Percentiles rank a stretch among this genome's conserved stretches.
Evolutionary conservation across 257 asterid genomes (phyloP).

Genomic region (Thymus mandschuricus): DNA sequence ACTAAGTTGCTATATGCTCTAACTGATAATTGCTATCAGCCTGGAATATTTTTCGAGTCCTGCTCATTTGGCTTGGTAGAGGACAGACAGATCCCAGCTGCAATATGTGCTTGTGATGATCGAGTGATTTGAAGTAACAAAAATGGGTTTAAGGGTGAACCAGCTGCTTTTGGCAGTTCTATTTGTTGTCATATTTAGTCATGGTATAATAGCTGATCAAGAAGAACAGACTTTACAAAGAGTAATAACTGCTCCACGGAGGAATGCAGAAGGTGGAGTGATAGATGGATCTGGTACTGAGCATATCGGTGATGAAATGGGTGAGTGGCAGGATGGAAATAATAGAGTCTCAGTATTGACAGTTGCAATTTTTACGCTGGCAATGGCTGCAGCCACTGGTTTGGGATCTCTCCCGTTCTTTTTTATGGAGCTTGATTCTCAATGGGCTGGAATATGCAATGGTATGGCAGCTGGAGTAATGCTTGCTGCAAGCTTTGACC

Average conservation of each 20-base stretch:
- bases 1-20: conserved; percentile 29
- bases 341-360: conserved; percentile 81
- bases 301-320: conserved; percentile 45
- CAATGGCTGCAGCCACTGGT: conserved; percentile 99
- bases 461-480: conserved; percentile 99
- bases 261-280: conserved; percentile 60
- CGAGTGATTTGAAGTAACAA: conserved; percentile 21
- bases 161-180: conserved; percentile 46
- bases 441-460: conserved; percentile 96
- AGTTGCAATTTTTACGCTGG: conserved; percentile 83
- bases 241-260: conserved; percentile 70
- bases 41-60: conserved; percentile 18
- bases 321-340: conserved; percentile 50
- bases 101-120: conserved; percentile 16
- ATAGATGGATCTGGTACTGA: conserved; percentile 92
- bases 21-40: background rate
- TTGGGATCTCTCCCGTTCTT: conserved; percentile 97
- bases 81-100: conserved; percentile 6
- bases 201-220: conserved; percentile 41
- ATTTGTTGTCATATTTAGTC: conserved; percentile 40
- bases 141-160: conserved; percentile 49
- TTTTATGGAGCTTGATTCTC: conserved; percentile 95
- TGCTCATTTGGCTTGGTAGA: conserved; percentile 28
- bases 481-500: conserved; percentile 99
- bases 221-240: conserved; percentile 46